Percentiles rank a stretch among this genome's conserved stretches.
Conservation (phyloP, 2,329 filamentous ascomycete species). For the Cordyceps farinosa region DNA sequence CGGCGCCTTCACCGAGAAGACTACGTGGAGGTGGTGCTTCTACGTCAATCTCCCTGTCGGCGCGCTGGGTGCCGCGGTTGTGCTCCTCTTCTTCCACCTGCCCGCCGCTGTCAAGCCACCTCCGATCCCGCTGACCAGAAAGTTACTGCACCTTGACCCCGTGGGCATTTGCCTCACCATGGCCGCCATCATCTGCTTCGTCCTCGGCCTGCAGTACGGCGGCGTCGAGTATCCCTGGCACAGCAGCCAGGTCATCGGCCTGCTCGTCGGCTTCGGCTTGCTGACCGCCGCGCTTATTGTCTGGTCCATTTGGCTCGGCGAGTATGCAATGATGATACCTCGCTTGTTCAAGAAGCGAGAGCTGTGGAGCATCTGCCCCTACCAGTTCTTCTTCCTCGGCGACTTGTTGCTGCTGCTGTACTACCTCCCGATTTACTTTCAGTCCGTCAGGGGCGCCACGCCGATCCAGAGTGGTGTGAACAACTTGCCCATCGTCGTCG, state of each 20-base stretch:
- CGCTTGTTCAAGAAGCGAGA: conserved; percentile 32
- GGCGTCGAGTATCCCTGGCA: conserved; percentile 37
- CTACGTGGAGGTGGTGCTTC: conserved; percentile 28
- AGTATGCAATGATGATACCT: conserved; percentile 35
- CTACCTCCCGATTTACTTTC: conserved; percentile 40
- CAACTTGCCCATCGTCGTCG: conserved; percentile 18
- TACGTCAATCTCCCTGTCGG: conserved; percentile 30
- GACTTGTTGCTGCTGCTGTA: conserved; percentile 30
- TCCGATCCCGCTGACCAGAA: conserved; percentile 28
- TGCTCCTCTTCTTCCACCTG: conserved; percentile 31
- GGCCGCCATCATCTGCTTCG: conserved; percentile 38
- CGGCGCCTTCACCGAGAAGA: conserved; percentile 26
- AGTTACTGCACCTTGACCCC: conserved; percentile 37
- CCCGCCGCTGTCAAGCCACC: conserved; percentile 29
- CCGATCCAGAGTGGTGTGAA: conserved; percentile 35
- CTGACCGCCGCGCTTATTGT: conserved; percentile 29
- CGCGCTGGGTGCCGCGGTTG: conserved; percentile 21
- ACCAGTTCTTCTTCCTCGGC: conserved; percentile 31
- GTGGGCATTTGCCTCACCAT: conserved; percentile 27
- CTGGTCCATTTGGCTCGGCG: conserved; percentile 35
- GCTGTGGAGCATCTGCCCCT: conserved; percentile 25
- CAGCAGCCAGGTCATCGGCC: conserved; percentile 33
- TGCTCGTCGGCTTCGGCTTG: conserved; percentile 33
- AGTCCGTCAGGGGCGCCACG: conserved; percentile 31
- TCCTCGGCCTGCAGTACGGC: conserved; percentile 46